These are phyloP conservation scores for Colletotrichum tabaci DNA, from an alignment of 2,329 filamentous ascomycete species.

Conservation along the genomic window DNA sequence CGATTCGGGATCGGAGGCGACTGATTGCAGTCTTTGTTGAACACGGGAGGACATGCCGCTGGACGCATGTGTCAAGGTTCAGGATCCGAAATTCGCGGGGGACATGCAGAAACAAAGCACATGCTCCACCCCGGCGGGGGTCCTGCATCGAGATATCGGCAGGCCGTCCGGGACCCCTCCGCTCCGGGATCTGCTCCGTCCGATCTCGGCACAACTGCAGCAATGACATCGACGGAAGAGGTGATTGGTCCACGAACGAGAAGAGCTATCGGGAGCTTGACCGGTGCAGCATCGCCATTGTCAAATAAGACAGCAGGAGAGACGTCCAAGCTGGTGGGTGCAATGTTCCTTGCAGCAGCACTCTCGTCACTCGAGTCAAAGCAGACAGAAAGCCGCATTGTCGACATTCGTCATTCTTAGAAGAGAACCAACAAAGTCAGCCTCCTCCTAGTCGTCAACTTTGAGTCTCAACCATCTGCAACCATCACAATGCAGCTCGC, in stretches of 20 bases:
- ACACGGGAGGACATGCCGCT: constrained; percentile 9
- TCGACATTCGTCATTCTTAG: neutral
- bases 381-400: neutral
- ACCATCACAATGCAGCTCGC: constrained; percentile 16
- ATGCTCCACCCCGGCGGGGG: constrained; percentile 1
- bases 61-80: constrained; percentile 1
- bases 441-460: neutral
- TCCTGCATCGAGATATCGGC: constrained; percentile 31
- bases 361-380: neutral
- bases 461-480: neutral
- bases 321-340: neutral
- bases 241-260: constrained; percentile 19
- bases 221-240: constrained; percentile 21
- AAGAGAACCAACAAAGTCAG: neutral
- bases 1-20: too few relatives aligned
- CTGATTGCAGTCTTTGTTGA: neutral
- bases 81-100: constrained; percentile 21
- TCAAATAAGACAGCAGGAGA: constrained; percentile 22
- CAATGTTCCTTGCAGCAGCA: neutral
- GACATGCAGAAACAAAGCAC: neutral
- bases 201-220: constrained; percentile 24
- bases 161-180: constrained; percentile 14
- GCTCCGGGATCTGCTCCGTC: constrained; percentile 30
- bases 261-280: constrained; percentile 27
- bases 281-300: constrained; percentile 8